Percentiles rank a stretch among this genome's conserved stretches.
Evolutionary conservation across 2,329 filamentous ascomycete genomes (phyloP).

Genomic region (Fusarium zealandicum): DNA sequence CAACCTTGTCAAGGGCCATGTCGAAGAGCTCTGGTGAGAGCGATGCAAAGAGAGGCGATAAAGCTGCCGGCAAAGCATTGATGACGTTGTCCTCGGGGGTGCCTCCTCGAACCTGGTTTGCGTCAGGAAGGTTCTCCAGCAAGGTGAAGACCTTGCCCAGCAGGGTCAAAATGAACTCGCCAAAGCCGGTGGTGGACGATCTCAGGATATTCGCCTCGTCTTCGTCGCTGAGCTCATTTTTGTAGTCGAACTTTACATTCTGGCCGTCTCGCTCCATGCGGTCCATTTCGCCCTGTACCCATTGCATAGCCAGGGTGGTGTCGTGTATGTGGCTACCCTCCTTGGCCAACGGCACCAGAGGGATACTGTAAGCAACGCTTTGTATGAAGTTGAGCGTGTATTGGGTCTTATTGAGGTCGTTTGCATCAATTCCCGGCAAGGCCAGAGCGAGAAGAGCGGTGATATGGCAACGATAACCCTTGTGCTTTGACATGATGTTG

Average conservation of each 20-base stretch:
- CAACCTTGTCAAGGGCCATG: slow-evolving; percentile 88
- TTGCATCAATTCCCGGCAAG: slow-evolving; percentile 94
- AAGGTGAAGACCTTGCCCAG: slow-evolving; percentile 95
- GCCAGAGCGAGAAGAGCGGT: slow-evolving; percentile 92
- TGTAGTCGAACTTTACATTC: slow-evolving; percentile 85
- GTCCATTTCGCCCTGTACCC: slow-evolving; percentile 94
- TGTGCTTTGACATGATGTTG: slow-evolving; percentile 88
- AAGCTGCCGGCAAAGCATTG: slow-evolving; percentile 89
- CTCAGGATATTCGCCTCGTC: slow-evolving; percentile 88
- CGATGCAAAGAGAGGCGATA: slow-evolving; percentile 88
- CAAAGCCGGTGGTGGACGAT: slow-evolving; percentile 92
- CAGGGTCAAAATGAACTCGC: slow-evolving; percentile 90
- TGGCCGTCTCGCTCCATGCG: slow-evolving; percentile 89
- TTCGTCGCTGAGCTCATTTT: slow-evolving; percentile 79
- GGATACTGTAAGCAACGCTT: slow-evolving; percentile 94
- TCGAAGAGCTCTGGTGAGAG: slow-evolving; percentile 94
- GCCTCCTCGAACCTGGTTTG: slow-evolving; percentile 83
- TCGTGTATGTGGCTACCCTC: slow-evolving; percentile 73
- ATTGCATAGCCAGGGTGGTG: slow-evolving; percentile 82
- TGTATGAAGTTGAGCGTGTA: slow-evolving; percentile 96
- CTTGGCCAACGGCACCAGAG: slow-evolving; percentile 75
- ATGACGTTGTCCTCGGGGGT: slow-evolving; percentile 97
- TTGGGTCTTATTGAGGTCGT: slow-evolving; percentile 95
- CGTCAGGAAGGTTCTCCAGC: slow-evolving; percentile 92
- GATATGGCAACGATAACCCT: slow-evolving; percentile 96